Conservation (phyloP, 805 yeast genomes). For the Maudiozyma pseudohumilis region DNA sequence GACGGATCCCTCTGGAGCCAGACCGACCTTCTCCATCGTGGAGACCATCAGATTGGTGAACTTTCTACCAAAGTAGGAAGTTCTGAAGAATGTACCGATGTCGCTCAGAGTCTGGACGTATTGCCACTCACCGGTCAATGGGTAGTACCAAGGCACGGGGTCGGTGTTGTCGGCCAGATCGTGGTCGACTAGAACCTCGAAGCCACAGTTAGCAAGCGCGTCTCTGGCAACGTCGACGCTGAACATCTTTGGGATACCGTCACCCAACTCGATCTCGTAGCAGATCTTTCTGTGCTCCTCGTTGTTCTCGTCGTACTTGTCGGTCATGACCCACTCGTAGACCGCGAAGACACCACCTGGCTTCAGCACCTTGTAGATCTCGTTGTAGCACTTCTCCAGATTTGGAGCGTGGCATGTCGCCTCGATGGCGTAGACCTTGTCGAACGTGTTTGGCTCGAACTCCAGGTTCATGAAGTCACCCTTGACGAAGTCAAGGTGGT, state of each 20-base stretch:
- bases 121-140: constrained; percentile 89
- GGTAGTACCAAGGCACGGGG: constrained; percentile 94
- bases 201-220: constrained; percentile 81
- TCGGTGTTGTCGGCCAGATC: constrained; percentile 81
- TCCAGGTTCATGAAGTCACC: constrained; percentile 99
- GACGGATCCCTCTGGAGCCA: constrained; percentile 88
- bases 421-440: constrained; percentile 96
- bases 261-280: constrained; percentile 96
- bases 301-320: constrained; percentile 75
- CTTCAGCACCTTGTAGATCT: constrained; percentile 88
- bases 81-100: constrained; percentile 75
- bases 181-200: constrained; percentile 60
- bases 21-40: constrained; percentile 68
- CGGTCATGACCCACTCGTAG: constrained; percentile 99
- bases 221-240: constrained; percentile 72
- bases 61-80: constrained; percentile 77
- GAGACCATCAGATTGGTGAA: constrained; percentile 75
- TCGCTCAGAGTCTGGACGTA: constrained; percentile 74
- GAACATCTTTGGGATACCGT: constrained; percentile 98
- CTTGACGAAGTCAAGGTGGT: constrained; percentile 77
- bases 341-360: constrained; percentile 98
- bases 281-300: constrained; percentile 88
- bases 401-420: constrained; percentile 98
- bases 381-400: constrained; percentile 89
- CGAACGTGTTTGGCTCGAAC: constrained; percentile 80